phyloP scores from a whole-genome alignment of 192 early-diverging fungal species.

The Linnemannia zychae region DNA sequence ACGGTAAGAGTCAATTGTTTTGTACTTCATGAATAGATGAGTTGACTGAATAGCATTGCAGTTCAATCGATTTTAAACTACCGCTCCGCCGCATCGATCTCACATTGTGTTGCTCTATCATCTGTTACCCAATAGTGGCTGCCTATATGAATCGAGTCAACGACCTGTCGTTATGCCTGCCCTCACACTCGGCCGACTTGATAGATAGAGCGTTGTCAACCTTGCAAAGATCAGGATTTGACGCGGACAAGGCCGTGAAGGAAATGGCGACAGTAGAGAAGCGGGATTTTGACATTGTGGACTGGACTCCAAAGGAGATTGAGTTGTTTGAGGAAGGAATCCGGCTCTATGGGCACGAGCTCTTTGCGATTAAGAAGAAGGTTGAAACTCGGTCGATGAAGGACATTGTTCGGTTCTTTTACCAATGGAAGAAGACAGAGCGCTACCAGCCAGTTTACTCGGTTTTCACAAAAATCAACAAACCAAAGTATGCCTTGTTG shows the following conservation, averaged over 20 bases:
- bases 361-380: slow-evolving; percentile 69
- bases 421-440: slow-evolving; percentile 70
- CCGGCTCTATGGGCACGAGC: slow-evolving; percentile 73
- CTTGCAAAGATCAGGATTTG: slow-evolving; percentile 63
- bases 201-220: slow-evolving; percentile 73
- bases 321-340: slow-evolving; percentile 73
- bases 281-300: slow-evolving; percentile 63
- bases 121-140: slow-evolving; percentile 47
- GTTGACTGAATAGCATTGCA: background rate
- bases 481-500: slow-evolving; percentile 61
- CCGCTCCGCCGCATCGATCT: slow-evolving; percentile 5
- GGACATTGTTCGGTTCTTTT: slow-evolving; percentile 74
- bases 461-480: slow-evolving; percentile 69
- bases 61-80: background rate
- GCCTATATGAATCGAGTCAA: slow-evolving; percentile 58
- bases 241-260: slow-evolving; percentile 70
- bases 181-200: slow-evolving; percentile 69
- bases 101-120: background rate
- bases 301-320: slow-evolving; percentile 69
- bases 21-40: background rate
- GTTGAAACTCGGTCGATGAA: slow-evolving; percentile 63
- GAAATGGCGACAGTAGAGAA: slow-evolving; percentile 61
- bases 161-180: slow-evolving; percentile 47
- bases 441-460: slow-evolving; percentile 72
- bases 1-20: slow-evolving; percentile 39